Base-by-base conservation (phyloP, 2,329 filamentous ascomycete species). In the Trichophyton equinum region DNA sequence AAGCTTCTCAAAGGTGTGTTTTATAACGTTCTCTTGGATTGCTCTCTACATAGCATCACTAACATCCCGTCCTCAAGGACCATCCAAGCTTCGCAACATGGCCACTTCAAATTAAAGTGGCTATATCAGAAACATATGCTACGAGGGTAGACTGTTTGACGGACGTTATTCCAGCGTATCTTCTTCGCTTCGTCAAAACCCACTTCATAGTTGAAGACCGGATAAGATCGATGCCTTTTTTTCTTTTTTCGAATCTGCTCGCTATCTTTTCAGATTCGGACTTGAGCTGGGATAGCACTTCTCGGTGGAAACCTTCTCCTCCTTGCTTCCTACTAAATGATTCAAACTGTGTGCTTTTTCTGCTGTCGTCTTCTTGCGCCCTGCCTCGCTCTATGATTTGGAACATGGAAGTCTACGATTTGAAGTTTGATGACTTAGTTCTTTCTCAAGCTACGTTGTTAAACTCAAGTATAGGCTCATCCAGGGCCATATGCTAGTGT, bases 61-160 rank as follows among this genome's bases (percentile, higher is more conserved):
- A 49, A 44, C 30, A 8, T 20, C 20, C 5, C 11, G 5, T 11
- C 57, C 25, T 22, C 20, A 25, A 76, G 74, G 73, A 69, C 72
- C 74, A 75, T 76, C 74, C 73, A 75, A 74, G 72, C 74, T 76
- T 70, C 71, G 68, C 69, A 69, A 67, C 65, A 68, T 71, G 63
- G 27, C 25, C 38, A 59, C 38, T 33, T n/a, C 49, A 18, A 53
- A 53, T 25, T 53, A 57, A 38, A 57, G 33, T 38, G 55, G 22
- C n/a, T 18, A 38, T 42, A 30, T 22, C 4, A 42, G 30, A 57
- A 18, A 57, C 30, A 20, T 57, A 57, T 5, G 55, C 18, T 40
- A 38, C 11, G 55, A 57, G 38, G 55, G 38, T 57, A 57, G 55
- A 57, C 38, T 57, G 55, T 42, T 40, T 25, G 55, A 40, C 38